Percentiles rank a stretch among this genome's conserved stretches.
These are phyloP conservation scores for Phaffomyces antillensis DNA, from an alignment of 805 yeast species.

Conservation along the genomic window DNA sequence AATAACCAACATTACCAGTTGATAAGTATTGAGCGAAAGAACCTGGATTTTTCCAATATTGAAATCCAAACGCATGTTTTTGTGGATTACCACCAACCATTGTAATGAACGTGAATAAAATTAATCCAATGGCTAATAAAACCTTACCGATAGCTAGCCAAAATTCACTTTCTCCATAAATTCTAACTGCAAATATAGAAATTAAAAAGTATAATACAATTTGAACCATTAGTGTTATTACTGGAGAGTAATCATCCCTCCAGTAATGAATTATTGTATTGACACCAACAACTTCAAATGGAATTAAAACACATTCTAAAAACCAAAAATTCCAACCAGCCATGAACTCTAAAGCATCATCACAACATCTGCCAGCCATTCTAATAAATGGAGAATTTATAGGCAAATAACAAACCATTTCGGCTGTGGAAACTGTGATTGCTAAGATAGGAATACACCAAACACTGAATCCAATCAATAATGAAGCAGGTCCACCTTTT, in stretches of 20 bases:
- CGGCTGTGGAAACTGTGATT: slow-evolving; percentile 68
- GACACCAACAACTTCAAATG: slow-evolving; percentile 77
- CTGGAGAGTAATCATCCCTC: slow-evolving; percentile 72
- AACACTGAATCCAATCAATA: slow-evolving; percentile 55
- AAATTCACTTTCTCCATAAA: slow-evolving; percentile 80
- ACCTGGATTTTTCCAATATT: slow-evolving; percentile 48
- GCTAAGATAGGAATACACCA: slow-evolving; percentile 68
- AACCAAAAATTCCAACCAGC: slow-evolving; percentile 80
- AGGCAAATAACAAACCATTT: slow-evolving; percentile 72
- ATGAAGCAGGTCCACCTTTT: slow-evolving; percentile 63
- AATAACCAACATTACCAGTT: slow-evolving; percentile 53
- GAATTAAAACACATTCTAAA: slow-evolving; percentile 68
- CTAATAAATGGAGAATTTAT: slow-evolving; percentile 71
- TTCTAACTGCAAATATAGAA: slow-evolving; percentile 64
- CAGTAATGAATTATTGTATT: slow-evolving; percentile 75
- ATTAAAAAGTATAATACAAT: slow-evolving; percentile 54
- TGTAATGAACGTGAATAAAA: slow-evolving; percentile 67
- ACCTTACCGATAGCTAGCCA: slow-evolving; percentile 72
- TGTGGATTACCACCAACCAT: slow-evolving; percentile 87
- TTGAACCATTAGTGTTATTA: slow-evolving; percentile 60
- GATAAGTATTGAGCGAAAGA: slow-evolving; percentile 51
- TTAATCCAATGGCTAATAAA: slow-evolving; percentile 64
- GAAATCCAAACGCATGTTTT: slow-evolving; percentile 54
- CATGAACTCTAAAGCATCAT: slow-evolving; percentile 66
- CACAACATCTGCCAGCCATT: slow-evolving; percentile 68